Evolutionary conservation across 2,329 filamentous ascomycete genomes (phyloP).

Genomic region (Ceratocystis cacaofunesta): DNA sequence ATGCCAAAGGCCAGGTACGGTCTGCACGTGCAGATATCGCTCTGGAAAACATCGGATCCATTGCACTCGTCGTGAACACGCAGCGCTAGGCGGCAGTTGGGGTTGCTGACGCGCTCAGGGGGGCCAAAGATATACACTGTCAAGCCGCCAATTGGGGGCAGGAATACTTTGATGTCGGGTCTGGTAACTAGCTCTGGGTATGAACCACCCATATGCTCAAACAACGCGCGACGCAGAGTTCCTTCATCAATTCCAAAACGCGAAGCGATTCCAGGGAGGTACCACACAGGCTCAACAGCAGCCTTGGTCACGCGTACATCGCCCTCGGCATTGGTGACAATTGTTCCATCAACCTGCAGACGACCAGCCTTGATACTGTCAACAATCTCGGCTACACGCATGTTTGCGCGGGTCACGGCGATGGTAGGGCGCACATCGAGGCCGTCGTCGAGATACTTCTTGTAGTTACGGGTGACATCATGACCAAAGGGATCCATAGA

Average conservation of each 20-base stretch:
- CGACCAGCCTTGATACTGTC: slow-evolving; percentile 70
- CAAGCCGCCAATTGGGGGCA: slow-evolving; percentile 83
- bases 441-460: slow-evolving; percentile 9
- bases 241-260: slow-evolving; percentile 91
- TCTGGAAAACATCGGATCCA: slow-evolving; percentile 92
- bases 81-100: slow-evolving; percentile 63
- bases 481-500: slow-evolving; percentile 95
- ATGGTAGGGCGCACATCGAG: slow-evolving; percentile 69
- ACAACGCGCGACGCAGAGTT: slow-evolving; percentile 68
- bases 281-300: slow-evolving; percentile 89
- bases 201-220: slow-evolving; percentile 89
- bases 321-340: slow-evolving; percentile 71
- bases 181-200: slow-evolving; percentile 95
- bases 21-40: slow-evolving; percentile 91
- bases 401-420: slow-evolving; percentile 81
- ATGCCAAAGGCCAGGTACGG: slow-evolving; percentile 96
- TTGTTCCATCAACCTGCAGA: slow-evolving; percentile 67
- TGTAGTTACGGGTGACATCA: slow-evolving; percentile 22
- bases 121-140: slow-evolving; percentile 97
- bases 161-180: slow-evolving; percentile 84
- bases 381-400: slow-evolving; percentile 85
- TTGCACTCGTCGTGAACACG: slow-evolving; percentile 79
- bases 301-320: slow-evolving; percentile 93
- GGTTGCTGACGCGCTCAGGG: slow-evolving; percentile 82
- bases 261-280: slow-evolving; percentile 74